Conservation (phyloP, 2,329 filamentous ascomycete genomes). For the Neonectria punicea region DNA sequence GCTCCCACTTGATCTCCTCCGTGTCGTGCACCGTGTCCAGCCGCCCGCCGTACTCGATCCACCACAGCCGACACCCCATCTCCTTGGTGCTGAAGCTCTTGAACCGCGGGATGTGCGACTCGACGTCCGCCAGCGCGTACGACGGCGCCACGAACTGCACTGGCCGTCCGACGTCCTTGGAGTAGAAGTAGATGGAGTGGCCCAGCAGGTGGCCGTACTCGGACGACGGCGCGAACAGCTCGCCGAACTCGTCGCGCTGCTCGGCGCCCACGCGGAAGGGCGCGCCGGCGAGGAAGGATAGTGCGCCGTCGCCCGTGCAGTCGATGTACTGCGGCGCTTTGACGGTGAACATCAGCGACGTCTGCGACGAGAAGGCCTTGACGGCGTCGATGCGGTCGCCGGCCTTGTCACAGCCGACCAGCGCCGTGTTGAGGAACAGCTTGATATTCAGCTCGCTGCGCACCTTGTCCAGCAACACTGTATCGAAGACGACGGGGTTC, state of each 20-base stretch:
- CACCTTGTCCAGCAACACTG: constrained; percentile 40
- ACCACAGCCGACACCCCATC: constrained; percentile 42
- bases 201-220: constrained; percentile 42
- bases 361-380: constrained; percentile 40
- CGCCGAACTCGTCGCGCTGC: constrained; percentile 37
- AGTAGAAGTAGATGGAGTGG: constrained; percentile 43
- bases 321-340: constrained; percentile 44
- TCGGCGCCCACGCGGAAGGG: constrained; percentile 40
- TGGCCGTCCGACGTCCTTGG: constrained; percentile 36
- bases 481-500: constrained; percentile 40
- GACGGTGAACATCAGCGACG: constrained; percentile 37
- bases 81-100: constrained; percentile 39
- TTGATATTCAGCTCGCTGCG: constrained; percentile 36
- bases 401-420: constrained; percentile 37
- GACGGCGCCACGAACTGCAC: constrained; percentile 39
- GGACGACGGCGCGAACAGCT: constrained; percentile 37
- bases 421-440: constrained; percentile 38
- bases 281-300: constrained; percentile 39
- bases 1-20: constrained; percentile 43
- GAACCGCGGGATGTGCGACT: constrained; percentile 39
- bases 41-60: constrained; percentile 41
- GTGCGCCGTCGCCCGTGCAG: constrained; percentile 39
- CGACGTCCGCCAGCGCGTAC: constrained; percentile 38
- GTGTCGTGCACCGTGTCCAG: constrained; percentile 41
- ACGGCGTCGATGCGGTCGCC: constrained; percentile 33